Base-by-base conservation (phyloP, 768 basidiomycete genomes). In the Lenzites betulinus region DNA sequence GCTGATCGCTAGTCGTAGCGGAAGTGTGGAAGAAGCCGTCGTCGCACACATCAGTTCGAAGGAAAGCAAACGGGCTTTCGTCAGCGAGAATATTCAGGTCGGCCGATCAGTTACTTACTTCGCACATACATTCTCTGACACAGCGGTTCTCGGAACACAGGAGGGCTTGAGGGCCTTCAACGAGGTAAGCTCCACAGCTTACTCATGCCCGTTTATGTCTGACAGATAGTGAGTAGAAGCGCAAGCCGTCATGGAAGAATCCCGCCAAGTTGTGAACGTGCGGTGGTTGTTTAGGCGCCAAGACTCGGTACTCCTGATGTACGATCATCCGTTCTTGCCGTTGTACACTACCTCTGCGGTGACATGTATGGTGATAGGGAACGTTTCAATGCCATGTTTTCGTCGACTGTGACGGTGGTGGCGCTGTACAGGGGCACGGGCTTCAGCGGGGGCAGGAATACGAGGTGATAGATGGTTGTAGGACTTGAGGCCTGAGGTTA, bases 121-220 rank as follows among this genome's bases (percentile, higher is more conserved):
- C 13, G 7, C 8, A 8, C n/a, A 23, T 4, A 13, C 39, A 20
- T 28, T 13, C 25, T n/a, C 55, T 49, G 42, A 35, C 23, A 9
- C 18, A n/a, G 28, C 23, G 26, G 11, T 38, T 5, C 12, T 30
- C 1, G 26, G 13, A 3, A 60, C 30, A 15, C 62, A 88, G 87
- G 89, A 90, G 76, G 90, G 90, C 2, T 71, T 92, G 38, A 75
- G 76, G 63, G 90, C 90, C 4, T 92, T 91, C 69, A 66, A 75
- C 13, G 84, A 87, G 80, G 88, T 88, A 62, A 65, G 80, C 69
- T 15, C 15, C 39, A 7, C 18, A 16, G 15, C 2, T 33, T 33
- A 5, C 23, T 30, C 52, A 51, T 33, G 43, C 48, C 46, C 26
- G 43, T 28, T 39, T n/a, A 41, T 25, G 16, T 22, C 2, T 12